Evolutionary conservation across 352 stramenopile species (phyloP).

Genomic region (Phytophthora syringae): DNA sequence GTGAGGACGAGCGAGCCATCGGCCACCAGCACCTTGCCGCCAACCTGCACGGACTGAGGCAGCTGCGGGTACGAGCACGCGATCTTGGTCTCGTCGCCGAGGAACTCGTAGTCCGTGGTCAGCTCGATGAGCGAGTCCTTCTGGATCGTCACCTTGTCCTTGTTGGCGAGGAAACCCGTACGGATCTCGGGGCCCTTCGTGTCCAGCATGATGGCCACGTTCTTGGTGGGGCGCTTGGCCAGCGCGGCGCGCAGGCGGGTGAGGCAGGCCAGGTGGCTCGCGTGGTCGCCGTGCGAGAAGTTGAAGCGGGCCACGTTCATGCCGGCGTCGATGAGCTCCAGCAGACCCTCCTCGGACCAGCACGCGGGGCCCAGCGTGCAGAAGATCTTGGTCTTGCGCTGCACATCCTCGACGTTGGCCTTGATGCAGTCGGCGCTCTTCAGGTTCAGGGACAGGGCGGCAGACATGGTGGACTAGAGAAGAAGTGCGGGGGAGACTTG

Average conservation of each 20-base stretch:
- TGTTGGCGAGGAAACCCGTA: slow-evolving; percentile 71
- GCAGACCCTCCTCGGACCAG: slow-evolving; percentile 94
- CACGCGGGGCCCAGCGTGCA: slow-evolving; percentile 88
- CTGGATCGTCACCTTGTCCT: slow-evolving; percentile 53
- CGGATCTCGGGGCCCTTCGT: slow-evolving; percentile 96
- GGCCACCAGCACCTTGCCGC: slow-evolving; percentile 93
- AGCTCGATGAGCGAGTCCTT: slow-evolving; percentile 62
- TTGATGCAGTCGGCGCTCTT: slow-evolving; percentile 22
- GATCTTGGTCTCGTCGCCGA: slow-evolving; percentile 16
- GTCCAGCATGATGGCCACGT: slow-evolving; percentile 94
- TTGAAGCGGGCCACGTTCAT: slow-evolving; percentile 98
- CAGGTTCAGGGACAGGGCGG: slow-evolving; percentile 18
- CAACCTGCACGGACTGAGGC: slow-evolving; percentile 36
- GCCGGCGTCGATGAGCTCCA: slow-evolving; percentile 81
- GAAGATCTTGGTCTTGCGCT: slow-evolving; percentile 86
- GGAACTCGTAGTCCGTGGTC: slow-evolving; percentile 53
- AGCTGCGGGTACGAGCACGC: slow-evolving; percentile 25
- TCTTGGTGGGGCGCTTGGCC: slow-evolving; percentile 65
- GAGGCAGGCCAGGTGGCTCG: slow-evolving; percentile 75
- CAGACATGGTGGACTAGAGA: slow-evolving; percentile 8
- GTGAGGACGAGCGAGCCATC: slow-evolving; percentile 94
- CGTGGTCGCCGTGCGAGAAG: slow-evolving; percentile 98
- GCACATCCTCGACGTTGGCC: slow-evolving; percentile 30
- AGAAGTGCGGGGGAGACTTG: slow-evolving; percentile 2
- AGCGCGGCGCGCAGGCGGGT: slow-evolving; percentile 62